Base-by-base conservation (phyloP, 139 green algal genomes). In the Diplosphaera chodatii region DNA sequence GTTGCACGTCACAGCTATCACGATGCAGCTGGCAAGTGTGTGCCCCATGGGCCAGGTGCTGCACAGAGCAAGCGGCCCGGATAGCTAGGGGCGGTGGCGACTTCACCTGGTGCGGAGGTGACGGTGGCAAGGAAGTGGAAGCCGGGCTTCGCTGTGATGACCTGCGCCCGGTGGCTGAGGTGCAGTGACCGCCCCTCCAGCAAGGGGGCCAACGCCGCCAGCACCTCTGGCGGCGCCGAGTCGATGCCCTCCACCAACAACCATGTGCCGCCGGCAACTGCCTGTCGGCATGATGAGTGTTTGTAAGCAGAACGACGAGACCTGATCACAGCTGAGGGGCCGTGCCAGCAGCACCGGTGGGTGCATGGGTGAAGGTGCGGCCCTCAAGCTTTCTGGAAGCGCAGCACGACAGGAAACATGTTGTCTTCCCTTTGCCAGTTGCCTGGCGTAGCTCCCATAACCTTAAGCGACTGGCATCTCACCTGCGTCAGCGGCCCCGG, bases 161-260 rank as follows among this genome's bases (percentile, higher is more conserved):
- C 73, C 76, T 93, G 81, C 0, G 77, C 92, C 2, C 90, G 80
- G 20, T 87, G 80, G 5, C 88, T 84, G n/a, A 97, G 81, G 55
- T 85, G 68, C 64, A 97, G 81, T 40, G 76, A 79, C 25, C 92
- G 73, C 10, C 71, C 76, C 67, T 98, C 92, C 34, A 97, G 77
- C 67, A 99, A 76, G 4, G 91, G 89, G 29, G 88, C 77, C 64
- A 99, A 77, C 1, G 89, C 84, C 0, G 95, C 89, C 27, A 99
- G 76, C 62, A 98, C 88, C 67, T 99, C 93, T 1, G 88, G 74
- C 0, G 94, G 92, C 1, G 95, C 95, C 72, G 91, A 74, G 82
- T 98, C 91, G 31, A 97, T 83, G 77, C 97, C 91, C 75, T 99
- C 95, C 21, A 99, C 80, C 30, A 98, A 69, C 70, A 99, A 72